Evolutionary conservation across 108 stramenopile genomes (phyloP).

Genomic region (Nannochloropsis salina): DNA sequence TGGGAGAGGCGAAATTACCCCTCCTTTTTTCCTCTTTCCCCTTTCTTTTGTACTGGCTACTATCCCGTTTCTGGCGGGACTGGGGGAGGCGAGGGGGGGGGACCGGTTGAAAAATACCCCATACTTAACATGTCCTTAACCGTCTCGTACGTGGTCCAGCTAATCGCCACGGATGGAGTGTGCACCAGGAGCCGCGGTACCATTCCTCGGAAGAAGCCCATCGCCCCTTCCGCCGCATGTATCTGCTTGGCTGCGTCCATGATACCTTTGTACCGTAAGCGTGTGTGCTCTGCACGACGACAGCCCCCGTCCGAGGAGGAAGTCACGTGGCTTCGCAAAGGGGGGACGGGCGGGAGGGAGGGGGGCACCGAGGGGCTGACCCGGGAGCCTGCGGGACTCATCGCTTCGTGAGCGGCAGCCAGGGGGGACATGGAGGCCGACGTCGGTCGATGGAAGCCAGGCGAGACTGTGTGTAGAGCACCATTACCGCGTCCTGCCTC

Average conservation of each 20-base stretch:
- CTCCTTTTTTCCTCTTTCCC: background rate
- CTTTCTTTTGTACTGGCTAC: background rate
- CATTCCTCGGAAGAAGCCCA: conserved; percentile 70
- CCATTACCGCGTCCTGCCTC: background rate
- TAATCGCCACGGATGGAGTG: conserved; percentile 85
- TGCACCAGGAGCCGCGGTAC: conserved; percentile 22
- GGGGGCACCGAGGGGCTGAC: background rate
- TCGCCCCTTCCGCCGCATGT: conserved; percentile 69
- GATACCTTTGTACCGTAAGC: conserved; percentile 48
- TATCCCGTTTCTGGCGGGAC: background rate
- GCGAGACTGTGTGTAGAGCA: background rate
- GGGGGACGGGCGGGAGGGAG: background rate
- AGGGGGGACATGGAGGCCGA: background rate
- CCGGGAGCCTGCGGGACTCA: background rate
- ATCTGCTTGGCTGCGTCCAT: conserved; percentile 73
- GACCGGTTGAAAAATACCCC: background rate
- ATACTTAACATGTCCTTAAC: conserved; percentile 39
- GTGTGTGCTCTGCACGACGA: background rate
- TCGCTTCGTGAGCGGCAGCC: background rate
- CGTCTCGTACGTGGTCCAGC: conserved; percentile 96
- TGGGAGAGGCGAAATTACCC: background rate
- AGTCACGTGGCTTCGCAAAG: conserved; percentile 6
- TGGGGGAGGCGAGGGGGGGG: background rate
- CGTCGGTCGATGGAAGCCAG: background rate
- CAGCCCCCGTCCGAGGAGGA: conserved; percentile 5